Evolutionary conservation across 129 eudicot species (phyloP).

Genomic region (Artemisia annua): DNA sequence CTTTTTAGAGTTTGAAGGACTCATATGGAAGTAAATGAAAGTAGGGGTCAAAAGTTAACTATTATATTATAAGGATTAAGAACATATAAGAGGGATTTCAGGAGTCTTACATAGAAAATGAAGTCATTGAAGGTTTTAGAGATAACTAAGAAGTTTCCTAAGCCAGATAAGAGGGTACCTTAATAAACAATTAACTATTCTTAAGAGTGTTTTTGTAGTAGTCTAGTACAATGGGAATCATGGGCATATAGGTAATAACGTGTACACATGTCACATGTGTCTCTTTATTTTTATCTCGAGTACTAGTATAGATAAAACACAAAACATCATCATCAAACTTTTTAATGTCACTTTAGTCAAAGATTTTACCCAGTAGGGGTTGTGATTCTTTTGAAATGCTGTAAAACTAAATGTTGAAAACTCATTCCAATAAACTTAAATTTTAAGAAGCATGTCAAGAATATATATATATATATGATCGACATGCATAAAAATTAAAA

Average conservation of each 20-base stretch:
- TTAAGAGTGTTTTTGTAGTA: conserved; percentile 25
- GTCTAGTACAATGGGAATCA: conserved; percentile 25
- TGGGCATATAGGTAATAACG: conserved; percentile 13
- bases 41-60: background rate
- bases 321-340: background rate
- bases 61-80: conserved; percentile 11
- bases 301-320: background rate
- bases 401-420: too few species aligned
- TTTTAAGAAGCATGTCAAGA: too few species aligned
- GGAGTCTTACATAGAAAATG: conserved; percentile 25
- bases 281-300: background rate
- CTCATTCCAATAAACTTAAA: too few species aligned
- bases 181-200: conserved; percentile 6
- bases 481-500: too few species aligned
- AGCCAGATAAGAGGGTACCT: too few species aligned
- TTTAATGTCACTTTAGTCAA: background rate
- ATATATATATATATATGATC: too few species aligned
- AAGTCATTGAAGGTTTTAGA: conserved; percentile 24
- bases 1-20: conserved; percentile 4
- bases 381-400: too few species aligned
- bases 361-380: too few species aligned
- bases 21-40: conserved; percentile 5
- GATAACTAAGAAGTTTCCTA: conserved; percentile 41
- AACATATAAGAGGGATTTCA: conserved; percentile 23
- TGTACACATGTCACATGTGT: conserved; percentile 15